Evolutionary conservation across 176 grass and related monocot species (phyloP).

Genomic region (Bolboschoenus planiculmis): DNA sequence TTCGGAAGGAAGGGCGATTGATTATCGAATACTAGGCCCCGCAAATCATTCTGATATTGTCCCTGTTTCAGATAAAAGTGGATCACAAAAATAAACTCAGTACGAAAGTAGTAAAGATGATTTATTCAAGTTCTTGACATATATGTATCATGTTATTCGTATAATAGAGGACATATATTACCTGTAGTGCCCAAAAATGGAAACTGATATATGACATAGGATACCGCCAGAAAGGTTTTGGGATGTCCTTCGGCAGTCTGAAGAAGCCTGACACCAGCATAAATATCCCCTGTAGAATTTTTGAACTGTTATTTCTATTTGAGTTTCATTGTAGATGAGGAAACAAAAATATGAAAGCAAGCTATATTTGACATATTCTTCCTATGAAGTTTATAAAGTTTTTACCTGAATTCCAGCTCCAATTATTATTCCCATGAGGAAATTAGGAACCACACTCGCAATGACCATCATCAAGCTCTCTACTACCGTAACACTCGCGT

Average conservation of each 20-base stretch:
- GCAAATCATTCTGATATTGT: conserved; percentile 90
- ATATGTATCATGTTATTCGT: neutral
- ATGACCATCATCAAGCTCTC: conserved; percentile 99
- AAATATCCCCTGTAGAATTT: conserved; percentile 75
- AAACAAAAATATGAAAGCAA: neutral
- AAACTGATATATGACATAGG: conserved; percentile 98
- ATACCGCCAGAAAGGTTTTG: conserved; percentile 92
- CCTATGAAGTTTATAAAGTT: neutral
- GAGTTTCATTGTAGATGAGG: neutral
- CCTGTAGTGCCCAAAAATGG: conserved; percentile 97
- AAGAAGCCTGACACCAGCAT: conserved; percentile 99
- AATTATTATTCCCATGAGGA: conserved; percentile 99
- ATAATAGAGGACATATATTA: conserved; percentile 22
- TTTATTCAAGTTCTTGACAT: neutral
- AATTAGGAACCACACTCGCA: conserved; percentile 97
- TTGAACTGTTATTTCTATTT: neutral
- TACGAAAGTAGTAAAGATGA: neutral
- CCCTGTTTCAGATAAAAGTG: conserved; percentile 42
- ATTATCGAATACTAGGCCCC: conserved; percentile 78
- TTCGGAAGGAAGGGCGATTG: conserved; percentile 69
- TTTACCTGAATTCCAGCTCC: conserved; percentile 96
- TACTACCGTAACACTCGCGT: conserved; percentile 84
- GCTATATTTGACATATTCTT: neutral
- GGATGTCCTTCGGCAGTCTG: conserved; percentile 87
- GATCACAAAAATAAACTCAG: neutral